Evolutionary conservation across 75 land plant genomes (phyloP).

Genomic region (Pseudotsuga menziesii): DNA sequence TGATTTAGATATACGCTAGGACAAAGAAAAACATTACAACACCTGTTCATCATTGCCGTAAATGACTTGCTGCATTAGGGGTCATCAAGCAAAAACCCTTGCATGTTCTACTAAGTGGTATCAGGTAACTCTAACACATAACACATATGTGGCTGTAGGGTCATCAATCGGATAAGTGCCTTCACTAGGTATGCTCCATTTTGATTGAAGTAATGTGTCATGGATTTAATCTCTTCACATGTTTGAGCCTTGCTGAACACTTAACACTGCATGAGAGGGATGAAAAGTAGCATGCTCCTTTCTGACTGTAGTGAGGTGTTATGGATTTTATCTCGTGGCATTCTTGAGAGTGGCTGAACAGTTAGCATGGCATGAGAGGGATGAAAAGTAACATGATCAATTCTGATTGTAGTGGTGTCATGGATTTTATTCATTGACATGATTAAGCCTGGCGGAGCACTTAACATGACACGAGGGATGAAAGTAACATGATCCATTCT

Average conservation of each 20-base stretch:
- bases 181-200: conserved; percentile 22
- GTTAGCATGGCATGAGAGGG: neutral
- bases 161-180: conserved; percentile 22
- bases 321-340: conserved; percentile 15
- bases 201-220: conserved; percentile 27
- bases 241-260: conserved; percentile 17
- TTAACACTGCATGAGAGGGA: conserved; percentile 32
- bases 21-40: neutral
- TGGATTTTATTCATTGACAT: too few species aligned
- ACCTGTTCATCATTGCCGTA: neutral
- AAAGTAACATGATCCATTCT: conserved; percentile 4
- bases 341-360: conserved; percentile 17
- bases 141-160: conserved; percentile 41
- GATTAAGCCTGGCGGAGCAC: conserved; percentile 22
- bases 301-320: conserved; percentile 10
- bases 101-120: conserved; percentile 32
- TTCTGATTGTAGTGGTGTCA: conserved; percentile 4
- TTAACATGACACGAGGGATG: neutral
- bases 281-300: conserved; percentile 31
- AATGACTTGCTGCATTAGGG: conserved; percentile 1
- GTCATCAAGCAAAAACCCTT: conserved; percentile 50
- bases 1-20: neutral
- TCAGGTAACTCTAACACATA: conserved; percentile 42
- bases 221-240: conserved; percentile 19
- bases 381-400: too few species aligned